A percentile compares a stretch with the other conserved stretches of the same genome.
Conservation (phyloP, 2,329 filamentous ascomycete species). For the Neofusicoccum parvum region DNA sequence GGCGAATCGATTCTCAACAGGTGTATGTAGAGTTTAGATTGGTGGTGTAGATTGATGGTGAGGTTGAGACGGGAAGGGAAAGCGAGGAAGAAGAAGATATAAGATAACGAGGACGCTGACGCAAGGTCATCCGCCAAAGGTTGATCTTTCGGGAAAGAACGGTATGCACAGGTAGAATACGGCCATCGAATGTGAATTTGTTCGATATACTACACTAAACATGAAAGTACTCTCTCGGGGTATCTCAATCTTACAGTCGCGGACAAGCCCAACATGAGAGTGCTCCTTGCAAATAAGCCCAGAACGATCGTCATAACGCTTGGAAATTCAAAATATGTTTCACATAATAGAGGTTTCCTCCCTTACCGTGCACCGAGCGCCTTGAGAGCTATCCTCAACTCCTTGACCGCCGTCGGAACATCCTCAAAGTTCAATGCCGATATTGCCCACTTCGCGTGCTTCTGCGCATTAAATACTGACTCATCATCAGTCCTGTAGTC, state of each 20-base stretch:
- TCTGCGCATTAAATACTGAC: constrained; percentile 78
- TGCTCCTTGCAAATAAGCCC: neutral
- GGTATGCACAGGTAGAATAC: neutral
- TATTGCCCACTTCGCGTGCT: constrained; percentile 96
- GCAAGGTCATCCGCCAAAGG: too few species aligned
- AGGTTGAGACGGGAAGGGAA: too few species aligned
- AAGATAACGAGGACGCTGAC: too few species aligned
- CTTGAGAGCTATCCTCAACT: constrained; percentile 74
- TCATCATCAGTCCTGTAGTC: constrained; percentile 64
- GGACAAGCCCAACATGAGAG: constrained; percentile 7
- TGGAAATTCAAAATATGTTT: neutral
- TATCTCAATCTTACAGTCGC: constrained; percentile 15
- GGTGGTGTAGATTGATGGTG: too few species aligned
- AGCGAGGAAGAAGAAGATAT: too few species aligned
- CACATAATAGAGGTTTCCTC: too few species aligned
- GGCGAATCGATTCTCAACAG: too few species aligned
- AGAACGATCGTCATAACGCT: neutral
- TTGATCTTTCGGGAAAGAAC: too few species aligned
- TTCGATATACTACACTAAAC: neutral
- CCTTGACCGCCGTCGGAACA: constrained; percentile 82
- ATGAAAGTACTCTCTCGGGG: neutral
- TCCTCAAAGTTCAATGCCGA: constrained; percentile 97
- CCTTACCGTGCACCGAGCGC: constrained; percentile 64
- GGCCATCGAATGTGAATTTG: neutral
- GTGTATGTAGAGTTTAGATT: too few species aligned